Conservation (phyloP, 768 basidiomycete genomes). For the Suillus variegatus region DNA sequence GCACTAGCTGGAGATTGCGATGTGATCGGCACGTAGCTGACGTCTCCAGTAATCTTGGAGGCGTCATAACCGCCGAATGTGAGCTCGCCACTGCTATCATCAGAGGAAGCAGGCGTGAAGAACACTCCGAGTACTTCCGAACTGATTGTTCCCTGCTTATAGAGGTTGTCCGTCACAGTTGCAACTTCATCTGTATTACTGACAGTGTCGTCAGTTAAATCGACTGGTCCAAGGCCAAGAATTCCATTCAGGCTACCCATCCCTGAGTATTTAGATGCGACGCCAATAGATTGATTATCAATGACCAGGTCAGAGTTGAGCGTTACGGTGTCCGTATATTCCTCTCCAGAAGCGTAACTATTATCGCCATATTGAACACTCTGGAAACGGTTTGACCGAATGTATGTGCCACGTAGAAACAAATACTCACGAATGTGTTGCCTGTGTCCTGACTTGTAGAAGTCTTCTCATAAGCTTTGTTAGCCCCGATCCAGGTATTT, state of each 20-base stretch:
- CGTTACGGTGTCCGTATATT: constrained; percentile 18
- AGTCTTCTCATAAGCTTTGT: constrained; percentile 6
- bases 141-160: constrained; percentile 27
- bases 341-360: constrained; percentile 11
- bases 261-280: constrained; percentile 18
- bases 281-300: constrained; percentile 35
- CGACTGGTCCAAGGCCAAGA: constrained; percentile 32
- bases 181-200: constrained; percentile 20
- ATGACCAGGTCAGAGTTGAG: constrained; percentile 16
- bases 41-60: constrained; percentile 11
- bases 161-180: constrained; percentile 38
- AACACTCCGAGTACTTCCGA: too few species aligned
- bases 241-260: not conserved
- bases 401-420: not conserved
- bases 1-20: constrained; percentile 18
- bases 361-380: constrained; percentile 17
- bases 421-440: constrained; percentile 3
- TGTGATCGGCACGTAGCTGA: constrained; percentile 27
- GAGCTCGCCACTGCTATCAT: constrained; percentile 18
- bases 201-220: constrained; percentile 31
- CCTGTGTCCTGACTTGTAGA: constrained; percentile 9
- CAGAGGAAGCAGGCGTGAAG: too few species aligned
- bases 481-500: constrained; percentile 23
- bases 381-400: not conserved
- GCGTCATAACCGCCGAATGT: constrained; percentile 30